Percentiles rank a stretch among this genome's conserved stretches.
phyloP scores from a whole-genome alignment of 2,329 filamentous ascomycete species.

The Fusarium scirpi region DNA sequence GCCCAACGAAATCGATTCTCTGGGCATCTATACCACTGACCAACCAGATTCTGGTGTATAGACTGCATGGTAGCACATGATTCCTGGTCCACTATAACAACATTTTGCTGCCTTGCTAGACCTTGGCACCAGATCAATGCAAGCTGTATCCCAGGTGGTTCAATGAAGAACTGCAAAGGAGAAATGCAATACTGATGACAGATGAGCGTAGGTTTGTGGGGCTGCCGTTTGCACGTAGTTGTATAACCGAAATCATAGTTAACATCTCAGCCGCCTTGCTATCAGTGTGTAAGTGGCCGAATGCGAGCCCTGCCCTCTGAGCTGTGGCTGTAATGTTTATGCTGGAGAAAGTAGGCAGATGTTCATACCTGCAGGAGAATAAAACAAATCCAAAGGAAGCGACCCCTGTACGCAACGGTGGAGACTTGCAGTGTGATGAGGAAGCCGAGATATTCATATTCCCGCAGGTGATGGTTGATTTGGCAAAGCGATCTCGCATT shows the following conservation, averaged over 20 bases:
- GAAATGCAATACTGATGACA: neutral
- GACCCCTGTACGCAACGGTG: slow-evolving; percentile 19
- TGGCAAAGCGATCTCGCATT: neutral
- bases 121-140: neutral
- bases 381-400: neutral
- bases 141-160: neutral
- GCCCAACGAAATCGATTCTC: neutral
- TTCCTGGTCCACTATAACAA: slow-evolving; percentile 6
- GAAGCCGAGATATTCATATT: slow-evolving; percentile 1
- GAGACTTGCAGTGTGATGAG: slow-evolving; percentile 6
- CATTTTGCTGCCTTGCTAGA: neutral
- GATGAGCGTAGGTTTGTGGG: neutral
- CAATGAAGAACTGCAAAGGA: neutral
- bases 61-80: slow-evolving; percentile 3
- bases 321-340: neutral
- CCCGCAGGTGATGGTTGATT: neutral
- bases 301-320: neutral
- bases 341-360: neutral
- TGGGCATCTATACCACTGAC: neutral
- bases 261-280: neutral
- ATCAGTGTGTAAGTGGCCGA: neutral
- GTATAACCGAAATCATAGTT: neutral
- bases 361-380: slow-evolving; percentile 4
- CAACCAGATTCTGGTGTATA: slow-evolving; percentile 2
- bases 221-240: neutral